phyloP scores from a whole-genome alignment of 2,329 filamentous ascomycete genomes.

The Pseudogymnoascus sp. region DNA sequence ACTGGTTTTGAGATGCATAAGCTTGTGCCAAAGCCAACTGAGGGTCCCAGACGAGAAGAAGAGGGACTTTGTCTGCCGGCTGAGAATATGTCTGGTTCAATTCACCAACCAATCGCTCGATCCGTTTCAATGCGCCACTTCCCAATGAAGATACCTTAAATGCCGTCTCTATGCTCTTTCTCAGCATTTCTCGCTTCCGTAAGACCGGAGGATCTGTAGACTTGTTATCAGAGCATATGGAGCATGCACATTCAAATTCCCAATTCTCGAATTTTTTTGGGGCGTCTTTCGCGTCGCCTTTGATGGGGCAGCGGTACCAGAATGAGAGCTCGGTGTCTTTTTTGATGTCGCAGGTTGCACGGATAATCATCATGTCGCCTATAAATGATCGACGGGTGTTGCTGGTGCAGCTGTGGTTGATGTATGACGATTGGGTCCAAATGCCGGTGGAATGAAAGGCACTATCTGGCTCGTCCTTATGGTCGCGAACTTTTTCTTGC shows the following conservation, averaged over 20 bases:
- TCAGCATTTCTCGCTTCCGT: background rate
- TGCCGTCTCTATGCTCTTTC: background rate
- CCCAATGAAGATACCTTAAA: background rate
- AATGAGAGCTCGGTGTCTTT: slow-evolving; percentile 42
- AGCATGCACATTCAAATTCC: slow-evolving; percentile 40
- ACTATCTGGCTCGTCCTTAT: slow-evolving; percentile 39
- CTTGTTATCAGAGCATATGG: background rate
- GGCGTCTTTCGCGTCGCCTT: slow-evolving; percentile 22
- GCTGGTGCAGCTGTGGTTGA: slow-evolving; percentile 49
- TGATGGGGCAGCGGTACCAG: slow-evolving; percentile 31
- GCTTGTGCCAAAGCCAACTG: slow-evolving; percentile 22
- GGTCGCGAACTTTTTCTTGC: slow-evolving; percentile 26
- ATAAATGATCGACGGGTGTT: slow-evolving; percentile 48
- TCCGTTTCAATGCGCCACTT: background rate
- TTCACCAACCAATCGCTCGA: slow-evolving; percentile 18
- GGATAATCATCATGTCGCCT: slow-evolving; percentile 48
- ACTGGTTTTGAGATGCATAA: slow-evolving; percentile 1
- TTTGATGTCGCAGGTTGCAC: slow-evolving; percentile 39
- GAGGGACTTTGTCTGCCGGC: slow-evolving; percentile 26
- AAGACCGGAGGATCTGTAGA: background rate
- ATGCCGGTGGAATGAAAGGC: slow-evolving; percentile 32
- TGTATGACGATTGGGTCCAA: slow-evolving; percentile 43
- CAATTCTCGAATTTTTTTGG: slow-evolving; percentile 32
- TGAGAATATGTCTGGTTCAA: slow-evolving; percentile 25
- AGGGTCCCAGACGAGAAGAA: slow-evolving; percentile 18